Conservation (phyloP, 1,139 yeast species). For the Saccharomyces hybrid region DNA sequence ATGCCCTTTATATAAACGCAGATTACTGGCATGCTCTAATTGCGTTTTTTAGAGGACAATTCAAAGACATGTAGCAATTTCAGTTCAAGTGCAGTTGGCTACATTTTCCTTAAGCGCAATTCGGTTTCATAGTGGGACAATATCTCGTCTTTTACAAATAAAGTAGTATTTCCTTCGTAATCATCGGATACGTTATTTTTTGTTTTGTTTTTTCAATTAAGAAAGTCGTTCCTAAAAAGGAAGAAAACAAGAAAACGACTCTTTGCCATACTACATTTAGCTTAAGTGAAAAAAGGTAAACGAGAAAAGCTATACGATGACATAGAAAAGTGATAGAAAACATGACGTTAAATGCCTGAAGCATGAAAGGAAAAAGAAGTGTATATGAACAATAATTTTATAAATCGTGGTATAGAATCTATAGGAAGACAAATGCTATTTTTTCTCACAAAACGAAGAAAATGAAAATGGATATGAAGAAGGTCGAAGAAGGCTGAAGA, state of each 20-base stretch:
- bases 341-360: background rate
- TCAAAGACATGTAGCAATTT: too few relatives aligned
- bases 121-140: background rate
- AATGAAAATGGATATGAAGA: background rate
- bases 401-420: background rate
- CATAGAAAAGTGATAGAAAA: background rate
- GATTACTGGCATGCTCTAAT: too few relatives aligned
- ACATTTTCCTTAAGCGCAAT: background rate
- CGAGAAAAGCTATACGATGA: background rate
- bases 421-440: background rate
- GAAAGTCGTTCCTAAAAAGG: background rate
- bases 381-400: background rate
- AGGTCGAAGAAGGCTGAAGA: background rate
- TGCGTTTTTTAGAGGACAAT: too few relatives aligned
- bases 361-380: background rate
- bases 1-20: too few relatives aligned
- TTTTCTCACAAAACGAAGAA: background rate
- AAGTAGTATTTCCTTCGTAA: background rate
- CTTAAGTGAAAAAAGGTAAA: background rate
- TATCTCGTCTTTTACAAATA: background rate
- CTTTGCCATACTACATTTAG: background rate
- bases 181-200: background rate
- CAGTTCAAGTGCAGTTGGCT: too few relatives aligned
- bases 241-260: background rate
- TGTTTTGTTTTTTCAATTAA: background rate